Evolutionary conservation across 495 filamentous ascomycete genomes (phyloP).

Genomic region (Trichoderma gamsii): DNA sequence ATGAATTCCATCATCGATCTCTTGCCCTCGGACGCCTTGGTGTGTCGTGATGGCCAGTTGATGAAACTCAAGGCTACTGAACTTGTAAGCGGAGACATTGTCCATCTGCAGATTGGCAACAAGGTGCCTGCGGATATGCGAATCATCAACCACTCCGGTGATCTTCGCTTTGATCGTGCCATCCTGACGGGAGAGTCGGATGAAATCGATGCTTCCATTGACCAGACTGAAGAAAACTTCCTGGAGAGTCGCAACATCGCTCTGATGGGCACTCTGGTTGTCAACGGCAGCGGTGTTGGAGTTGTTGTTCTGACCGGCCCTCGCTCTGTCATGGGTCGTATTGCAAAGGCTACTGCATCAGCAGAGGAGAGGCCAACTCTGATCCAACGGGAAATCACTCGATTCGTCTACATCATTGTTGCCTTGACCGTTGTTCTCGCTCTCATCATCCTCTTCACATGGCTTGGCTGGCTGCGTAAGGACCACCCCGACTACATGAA

Average conservation of each 20-base stretch:
- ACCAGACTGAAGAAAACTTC: constrained; percentile 26
- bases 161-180: constrained; percentile 28
- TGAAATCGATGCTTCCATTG: constrained; percentile 22
- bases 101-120: constrained; percentile 20
- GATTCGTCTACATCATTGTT: constrained; percentile 33
- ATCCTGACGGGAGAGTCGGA: constrained; percentile 31
- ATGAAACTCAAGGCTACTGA: constrained; percentile 14
- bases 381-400: constrained; percentile 30
- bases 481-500: constrained; percentile 59
- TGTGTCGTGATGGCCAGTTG: constrained; percentile 18
- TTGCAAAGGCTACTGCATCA: constrained; percentile 28
- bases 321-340: constrained; percentile 32
- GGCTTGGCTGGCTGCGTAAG: constrained; percentile 50
- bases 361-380: constrained; percentile 26
- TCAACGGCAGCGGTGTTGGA: constrained; percentile 28
- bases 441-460: constrained; percentile 22
- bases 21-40: constrained; percentile 26
- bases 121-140: constrained; percentile 22
- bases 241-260: constrained; percentile 30
- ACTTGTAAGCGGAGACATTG: constrained; percentile 15
- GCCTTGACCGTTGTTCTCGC: constrained; percentile 23
- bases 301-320: constrained; percentile 34
- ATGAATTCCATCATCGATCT: constrained; percentile 33
- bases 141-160: constrained; percentile 24
- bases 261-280: constrained; percentile 25